Conservation (phyloP, 306 rosid species). For the Casuarina cunninghamiana region DNA sequence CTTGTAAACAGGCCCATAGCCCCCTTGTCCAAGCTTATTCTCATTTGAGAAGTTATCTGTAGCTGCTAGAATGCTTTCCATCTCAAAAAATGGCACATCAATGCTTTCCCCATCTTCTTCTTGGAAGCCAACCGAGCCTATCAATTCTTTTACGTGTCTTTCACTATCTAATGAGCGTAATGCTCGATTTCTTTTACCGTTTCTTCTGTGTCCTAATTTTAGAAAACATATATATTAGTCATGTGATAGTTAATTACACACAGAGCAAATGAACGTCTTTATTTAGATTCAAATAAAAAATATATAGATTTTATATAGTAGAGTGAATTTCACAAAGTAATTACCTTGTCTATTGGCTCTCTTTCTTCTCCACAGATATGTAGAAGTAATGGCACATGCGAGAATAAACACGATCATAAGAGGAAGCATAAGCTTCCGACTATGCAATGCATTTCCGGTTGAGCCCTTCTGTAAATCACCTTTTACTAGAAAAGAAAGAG, state of each 20-base stretch:
- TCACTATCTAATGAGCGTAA: constrained; percentile 16
- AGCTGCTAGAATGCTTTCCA: constrained; percentile 36
- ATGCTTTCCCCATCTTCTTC: constrained; percentile 33
- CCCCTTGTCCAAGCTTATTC: constrained; percentile 54
- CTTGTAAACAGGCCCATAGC: constrained; percentile 66
- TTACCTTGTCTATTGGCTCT: constrained; percentile 16
- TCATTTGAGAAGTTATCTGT: constrained; percentile 51
- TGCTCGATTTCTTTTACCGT: not conserved
- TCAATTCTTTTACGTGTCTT: constrained; percentile 26
- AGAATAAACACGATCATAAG: not conserved
- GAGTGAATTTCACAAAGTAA: not conserved
- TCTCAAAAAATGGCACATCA: constrained; percentile 37
- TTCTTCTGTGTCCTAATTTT: not conserved
- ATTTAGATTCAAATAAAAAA: not conserved
- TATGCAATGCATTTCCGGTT: too few species aligned
- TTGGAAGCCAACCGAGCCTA: constrained; percentile 26
- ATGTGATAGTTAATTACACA: not conserved
- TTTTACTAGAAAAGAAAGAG: not conserved
- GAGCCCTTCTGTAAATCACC: not conserved
- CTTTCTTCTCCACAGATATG: constrained; percentile 12
- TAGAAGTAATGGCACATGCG: constrained; percentile 9
- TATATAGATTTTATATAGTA: not conserved
- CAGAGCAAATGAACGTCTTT: not conserved
- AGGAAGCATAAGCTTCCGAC: not conserved
- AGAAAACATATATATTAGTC: not conserved